phyloP scores from a whole-genome alignment of 2,329 filamentous ascomycete genomes.

The Penicillium verrucosum region DNA sequence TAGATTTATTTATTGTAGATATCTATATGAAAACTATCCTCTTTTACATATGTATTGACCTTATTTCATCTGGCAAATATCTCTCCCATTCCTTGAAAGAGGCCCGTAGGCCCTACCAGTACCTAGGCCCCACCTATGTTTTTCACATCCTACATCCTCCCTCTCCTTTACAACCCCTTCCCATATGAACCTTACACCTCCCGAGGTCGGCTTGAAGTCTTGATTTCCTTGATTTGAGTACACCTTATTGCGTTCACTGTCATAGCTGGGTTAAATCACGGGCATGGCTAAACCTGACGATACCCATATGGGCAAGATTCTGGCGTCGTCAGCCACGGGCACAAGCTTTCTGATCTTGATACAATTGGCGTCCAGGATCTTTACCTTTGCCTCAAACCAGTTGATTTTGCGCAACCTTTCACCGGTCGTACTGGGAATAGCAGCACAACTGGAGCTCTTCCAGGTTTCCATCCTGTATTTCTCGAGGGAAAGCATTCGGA shows the following conservation, averaged over 20 bases:
- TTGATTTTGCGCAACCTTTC: slow-evolving; percentile 83
- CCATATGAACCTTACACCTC: not conserved
- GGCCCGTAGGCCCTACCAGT: not conserved
- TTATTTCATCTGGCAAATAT: not conserved
- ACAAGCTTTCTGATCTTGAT: slow-evolving; percentile 83
- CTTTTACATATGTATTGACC: not conserved
- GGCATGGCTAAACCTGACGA: slow-evolving; percentile 20
- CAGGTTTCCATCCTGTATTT: slow-evolving; percentile 94
- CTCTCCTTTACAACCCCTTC: not conserved
- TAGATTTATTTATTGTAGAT: not conserved
- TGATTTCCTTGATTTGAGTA: not conserved
- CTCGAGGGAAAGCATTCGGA: slow-evolving; percentile 81
- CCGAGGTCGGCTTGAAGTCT: not conserved
- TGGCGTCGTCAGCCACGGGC: slow-evolving; percentile 56
- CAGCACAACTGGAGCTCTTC: slow-evolving; percentile 88
- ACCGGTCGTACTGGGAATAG: slow-evolving; percentile 76
- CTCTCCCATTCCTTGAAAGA: not conserved
- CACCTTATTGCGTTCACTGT: not conserved
- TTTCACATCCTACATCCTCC: not conserved
- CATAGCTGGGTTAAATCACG: not conserved
- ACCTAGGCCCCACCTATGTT: not conserved
- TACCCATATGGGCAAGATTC: slow-evolving; percentile 19
- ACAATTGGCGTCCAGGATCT: slow-evolving; percentile 78
- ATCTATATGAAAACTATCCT: not conserved
- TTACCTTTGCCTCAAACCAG: slow-evolving; percentile 92